Evolutionary conservation across 1,284 basidiomycete genomes (phyloP), one percentile per base, ranked within the genome.

Genomic region (Acaromyces ingoldii): DNA sequence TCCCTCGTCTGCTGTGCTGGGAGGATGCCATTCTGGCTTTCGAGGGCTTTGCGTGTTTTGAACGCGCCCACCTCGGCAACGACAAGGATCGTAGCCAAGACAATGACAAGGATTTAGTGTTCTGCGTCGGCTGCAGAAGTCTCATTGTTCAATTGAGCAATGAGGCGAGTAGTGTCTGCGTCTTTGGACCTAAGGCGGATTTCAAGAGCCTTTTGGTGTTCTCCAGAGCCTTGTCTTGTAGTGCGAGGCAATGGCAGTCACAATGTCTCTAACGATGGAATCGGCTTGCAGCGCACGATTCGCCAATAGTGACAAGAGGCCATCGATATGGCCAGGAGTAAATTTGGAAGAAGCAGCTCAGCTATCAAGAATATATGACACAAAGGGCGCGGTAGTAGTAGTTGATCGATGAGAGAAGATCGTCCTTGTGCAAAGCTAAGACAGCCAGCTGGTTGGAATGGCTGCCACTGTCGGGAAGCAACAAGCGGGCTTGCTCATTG

Each of bases 371-470:
- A 34, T 17, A 34, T 26, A 82, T 82, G 41, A 91, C 88, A 65
- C 90, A 93, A 4, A 97, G 79, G 0, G 93, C 89, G 33, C 91
- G 85, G 70, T 92, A 92, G 77, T 96, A 93, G 74, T 92, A 85
- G 61, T 89, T 83, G 13, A 89, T 79, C 26, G 88, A 85, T 25
- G 80, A 79, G 63, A 95, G 90, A n/a, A 82, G 80, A 76, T 96
- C 90, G 58, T 82, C 81, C 64, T 86, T 80, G 76, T 92, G 91
- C 21, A 85, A 85, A 1, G 90, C 84, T 25, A 98, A 82, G 43
- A 97, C 91, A 1, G 92, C 93, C 25, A 98, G 83, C 77, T 97
- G 92, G 73, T 97, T 93, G 37, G 87, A 93, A 1, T 93, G 84
- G 67, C 93, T 91, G 49, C 72, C 72, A 37, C 64, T 58, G 38